Base-by-base conservation (phyloP, 1,284 basidiomycete genomes). In the Omphalotus olearius region DNA sequence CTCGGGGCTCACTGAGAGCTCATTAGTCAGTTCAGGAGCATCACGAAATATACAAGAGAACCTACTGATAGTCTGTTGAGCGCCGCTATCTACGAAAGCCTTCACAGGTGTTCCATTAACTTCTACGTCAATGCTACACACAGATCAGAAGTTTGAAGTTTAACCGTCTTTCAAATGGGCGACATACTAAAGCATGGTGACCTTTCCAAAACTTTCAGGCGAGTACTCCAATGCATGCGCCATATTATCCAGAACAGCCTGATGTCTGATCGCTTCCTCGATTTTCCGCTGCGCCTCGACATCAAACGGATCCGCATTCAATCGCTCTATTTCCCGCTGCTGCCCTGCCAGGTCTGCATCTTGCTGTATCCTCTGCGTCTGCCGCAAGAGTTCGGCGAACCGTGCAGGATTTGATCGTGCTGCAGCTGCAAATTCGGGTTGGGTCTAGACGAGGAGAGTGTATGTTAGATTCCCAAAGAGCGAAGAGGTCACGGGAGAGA, bases 1-100 rank as follows among this genome's bases (percentile, higher is more conserved):
- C 54, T 92, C 91, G 0, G 97, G 95, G 54, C 89, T 95, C 83
- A 98, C 93, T 95, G 58, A 5, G 43, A 50, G 41, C 37, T 14
- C 18, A n/a, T 35, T 17, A 26, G 38, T 45, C 26, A 48, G 58
- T 6, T 40, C 52, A 50, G 9, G 7, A 33, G 13, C 7, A 4
- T 45, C 50, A n/a, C 49, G 43, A 56, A 42, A 46, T 47, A 45
- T 41, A 35, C 37, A 16, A 28, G 44, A n/a, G 17, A 14, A 73
- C 90, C 66, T 58, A 95, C 93, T 97, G 71, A 98, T 98, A 0
- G 96, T 98, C 51, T 86, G 83, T 61, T 99, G 97, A 2, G 97
- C 96, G 23, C 96, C 96, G 58, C 93, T 96, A 65, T 99, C 96
- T 20, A 99, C 97, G 63, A 99, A 99, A 0, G 97, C 97, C 66